A percentile compares a stretch with the other conserved stretches of the same genome.
Conservation (phyloP, 257 asterid genomes). For the Plantago elongata region DNA sequence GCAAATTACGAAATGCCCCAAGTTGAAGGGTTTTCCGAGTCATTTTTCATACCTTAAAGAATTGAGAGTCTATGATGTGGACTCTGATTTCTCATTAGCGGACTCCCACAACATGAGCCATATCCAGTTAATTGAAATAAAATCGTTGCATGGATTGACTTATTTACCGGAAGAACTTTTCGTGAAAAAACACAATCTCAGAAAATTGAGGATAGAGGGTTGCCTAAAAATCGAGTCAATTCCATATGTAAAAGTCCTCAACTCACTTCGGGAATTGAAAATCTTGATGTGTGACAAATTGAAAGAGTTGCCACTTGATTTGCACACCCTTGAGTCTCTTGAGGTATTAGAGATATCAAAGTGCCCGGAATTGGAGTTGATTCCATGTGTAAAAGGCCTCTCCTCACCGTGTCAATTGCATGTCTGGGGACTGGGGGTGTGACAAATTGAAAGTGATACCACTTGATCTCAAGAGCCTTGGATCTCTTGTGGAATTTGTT, state of each 20-base stretch:
- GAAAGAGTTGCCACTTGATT: constrained; percentile 10
- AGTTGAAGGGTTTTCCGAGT: too few relatives aligned
- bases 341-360: rapidly evolving
- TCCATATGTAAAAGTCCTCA: too few relatives aligned
- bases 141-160: background rate
- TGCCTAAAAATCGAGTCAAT: too few relatives aligned
- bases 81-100: background rate
- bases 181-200: background rate
- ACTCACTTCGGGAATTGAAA: too few relatives aligned
- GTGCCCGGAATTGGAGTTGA: constrained; percentile 10
- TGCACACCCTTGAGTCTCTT: constrained; percentile 5
- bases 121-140: background rate
- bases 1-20: too few relatives aligned
- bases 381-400: background rate
- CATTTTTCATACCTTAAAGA: background rate
- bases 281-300: background rate
- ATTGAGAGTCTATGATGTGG: background rate
- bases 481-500: too few relatives aligned
- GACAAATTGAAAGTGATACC: too few relatives aligned
- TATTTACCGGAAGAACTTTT: constrained; percentile 16
- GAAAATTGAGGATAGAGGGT: background rate
- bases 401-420: too few relatives aligned
- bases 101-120: constrained; percentile 8
- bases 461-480: too few relatives aligned
- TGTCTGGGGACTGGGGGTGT: too few relatives aligned